Evolutionary conservation across 495 filamentous ascomycete species (phyloP), one percentile per base, ranked within the genome.

Genomic region (Lepidopterella palustris): DNA sequence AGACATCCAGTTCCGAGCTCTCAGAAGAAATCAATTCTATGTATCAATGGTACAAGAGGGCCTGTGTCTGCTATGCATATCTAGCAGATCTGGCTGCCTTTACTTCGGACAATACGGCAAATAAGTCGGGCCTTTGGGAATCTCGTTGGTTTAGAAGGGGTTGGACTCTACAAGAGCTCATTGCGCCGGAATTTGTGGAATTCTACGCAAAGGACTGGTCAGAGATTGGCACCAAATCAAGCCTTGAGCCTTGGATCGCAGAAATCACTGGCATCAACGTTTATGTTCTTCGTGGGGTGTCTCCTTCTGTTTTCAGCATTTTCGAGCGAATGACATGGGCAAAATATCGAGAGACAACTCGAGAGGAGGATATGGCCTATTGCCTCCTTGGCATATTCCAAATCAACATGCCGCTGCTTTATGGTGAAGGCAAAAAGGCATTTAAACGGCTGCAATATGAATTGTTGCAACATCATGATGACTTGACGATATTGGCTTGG

Each of bases 361-460:
- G 48, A 5, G n/a, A 31, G 5, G 56, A 59, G 55, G 56, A 59
- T 45, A 29, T 26, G 3, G 56, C 56, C 11, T 59, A 59, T 28
- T 56, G 3, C 29, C 45, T 59, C 9, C 5, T 59, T 1, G 56
- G 56, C 2, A 3, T 59, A 1, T 59, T 59, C 25, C 23, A 32
- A 10, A 27, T 59, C 1, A 1, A 59, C 25, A 53, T 59, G 56
- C 56, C 56, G 47, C 10, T 59, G 21, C 10, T 59, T 11, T 59
- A 59, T 23, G 56, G 56, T 9, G 56, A 59, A 54, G 56, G 56
- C 1, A 2, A 2, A 15, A 52, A 39, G 2, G 56, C 56, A 9
- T 59, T 59, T 25, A 1, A 2, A 8, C 45, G 56, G 4, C 31
- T 59, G 13, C 56, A 55, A 11, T 10, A 27, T 13, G 56, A 59